These are phyloP conservation scores for Yamadazyma trypodendri DNA, from an alignment of 1,139 yeast genomes.

Conservation along the genomic window DNA sequence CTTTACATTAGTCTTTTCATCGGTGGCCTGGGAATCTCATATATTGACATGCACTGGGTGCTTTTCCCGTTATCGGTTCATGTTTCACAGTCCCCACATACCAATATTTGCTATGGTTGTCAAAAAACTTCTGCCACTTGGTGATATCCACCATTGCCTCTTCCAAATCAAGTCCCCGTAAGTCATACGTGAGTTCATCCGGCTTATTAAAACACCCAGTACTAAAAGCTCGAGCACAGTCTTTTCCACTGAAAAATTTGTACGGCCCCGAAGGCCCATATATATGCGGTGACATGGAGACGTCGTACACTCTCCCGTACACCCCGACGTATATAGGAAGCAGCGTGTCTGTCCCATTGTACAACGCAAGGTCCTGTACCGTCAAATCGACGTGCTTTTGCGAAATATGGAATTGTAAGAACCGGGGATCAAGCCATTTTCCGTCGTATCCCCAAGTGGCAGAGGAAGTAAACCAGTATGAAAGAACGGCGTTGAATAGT, in stretches of 20 bases:
- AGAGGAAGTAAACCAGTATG: conserved; percentile 50
- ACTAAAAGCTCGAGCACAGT: conserved; percentile 71
- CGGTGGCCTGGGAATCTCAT: conserved; percentile 31
- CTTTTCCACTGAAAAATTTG: conserved; percentile 61
- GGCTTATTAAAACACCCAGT: conserved; percentile 69
- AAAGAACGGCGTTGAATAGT: conserved; percentile 45
- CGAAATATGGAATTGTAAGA: conserved; percentile 26
- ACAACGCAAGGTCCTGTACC: conserved; percentile 46
- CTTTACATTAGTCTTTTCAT: not conserved
- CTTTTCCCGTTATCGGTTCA: conserved; percentile 30
- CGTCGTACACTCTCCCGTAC: conserved; percentile 72
- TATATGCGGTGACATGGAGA: conserved; percentile 47
- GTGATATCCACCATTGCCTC: conserved; percentile 31
- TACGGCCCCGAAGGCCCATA: conserved; percentile 73
- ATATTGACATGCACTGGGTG: conserved; percentile 39
- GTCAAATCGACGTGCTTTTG: conserved; percentile 35
- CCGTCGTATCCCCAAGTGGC: conserved; percentile 58
- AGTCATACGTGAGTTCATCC: conserved; percentile 63
- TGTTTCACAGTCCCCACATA: conserved; percentile 57
- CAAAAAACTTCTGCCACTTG: conserved; percentile 57
- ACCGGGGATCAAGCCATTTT: conserved; percentile 47
- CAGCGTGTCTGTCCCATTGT: conserved; percentile 49
- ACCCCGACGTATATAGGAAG: conserved; percentile 66
- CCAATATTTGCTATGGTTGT: conserved; percentile 55
- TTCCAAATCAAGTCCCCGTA: conserved; percentile 53